Percentiles rank a stretch among this genome's conserved stretches.
phyloP scores from a whole-genome alignment of 2,329 filamentous ascomycete species.

The Chaetomium sp. region DNA sequence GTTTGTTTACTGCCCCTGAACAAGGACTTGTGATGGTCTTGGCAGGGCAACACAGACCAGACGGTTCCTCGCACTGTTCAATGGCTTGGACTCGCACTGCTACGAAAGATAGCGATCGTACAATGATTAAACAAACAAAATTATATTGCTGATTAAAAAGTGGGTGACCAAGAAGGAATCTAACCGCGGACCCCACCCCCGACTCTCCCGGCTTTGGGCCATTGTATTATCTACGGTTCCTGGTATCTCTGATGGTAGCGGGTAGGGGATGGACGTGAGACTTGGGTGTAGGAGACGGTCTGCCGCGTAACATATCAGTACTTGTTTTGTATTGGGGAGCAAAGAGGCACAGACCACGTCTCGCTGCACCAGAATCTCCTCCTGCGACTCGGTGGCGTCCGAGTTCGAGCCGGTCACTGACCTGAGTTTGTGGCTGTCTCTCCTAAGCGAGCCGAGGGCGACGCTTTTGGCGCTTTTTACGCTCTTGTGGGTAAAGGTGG shows the following conservation, averaged over 20 bases:
- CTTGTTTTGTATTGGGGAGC: neutral
- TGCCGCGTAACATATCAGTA: neutral
- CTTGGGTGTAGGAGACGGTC: constrained; percentile 19
- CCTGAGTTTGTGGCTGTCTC: constrained; percentile 23
- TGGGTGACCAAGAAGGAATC: constrained; percentile 15
- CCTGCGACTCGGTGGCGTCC: constrained; percentile 29
- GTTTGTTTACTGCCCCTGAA: too few relatives aligned
- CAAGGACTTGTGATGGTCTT: neutral
- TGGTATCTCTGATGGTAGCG: constrained; percentile 22
- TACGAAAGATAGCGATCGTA: neutral
- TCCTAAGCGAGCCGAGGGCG: constrained; percentile 24
- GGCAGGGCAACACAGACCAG: neutral
- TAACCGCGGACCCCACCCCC: constrained; percentile 11
- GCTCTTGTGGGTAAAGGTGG: constrained; percentile 20
- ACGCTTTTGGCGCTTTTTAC: constrained; percentile 26
- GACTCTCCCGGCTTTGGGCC: constrained; percentile 9
- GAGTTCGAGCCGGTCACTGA: constrained; percentile 10
- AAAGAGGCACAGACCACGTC: constrained; percentile 22
- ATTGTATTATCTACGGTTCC: constrained; percentile 3
- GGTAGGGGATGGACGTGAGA: constrained; percentile 16
- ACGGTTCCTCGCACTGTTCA: neutral
- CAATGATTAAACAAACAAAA: neutral
- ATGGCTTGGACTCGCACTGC: neutral
- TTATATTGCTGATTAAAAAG: neutral
- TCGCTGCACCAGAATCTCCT: constrained; percentile 41